phyloP scores from a whole-genome alignment of 345 rosid species.

The Ricinus communis region DNA sequence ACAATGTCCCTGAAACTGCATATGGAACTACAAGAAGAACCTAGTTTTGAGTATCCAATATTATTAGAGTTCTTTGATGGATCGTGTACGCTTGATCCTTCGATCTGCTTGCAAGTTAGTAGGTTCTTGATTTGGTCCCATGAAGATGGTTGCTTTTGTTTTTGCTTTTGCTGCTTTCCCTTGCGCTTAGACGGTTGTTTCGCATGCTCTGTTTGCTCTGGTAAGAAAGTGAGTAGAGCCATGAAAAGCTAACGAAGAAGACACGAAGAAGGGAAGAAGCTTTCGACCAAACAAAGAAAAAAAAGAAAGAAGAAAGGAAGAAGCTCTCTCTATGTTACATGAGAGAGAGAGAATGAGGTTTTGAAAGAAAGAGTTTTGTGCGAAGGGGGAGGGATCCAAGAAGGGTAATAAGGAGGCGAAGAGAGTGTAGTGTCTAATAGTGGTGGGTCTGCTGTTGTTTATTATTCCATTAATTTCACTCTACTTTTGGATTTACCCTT shows the following conservation, averaged over 20 bases:
- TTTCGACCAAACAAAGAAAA: slow-evolving; percentile 6
- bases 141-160: slow-evolving; percentile 65
- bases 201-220: slow-evolving; percentile 31
- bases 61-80: slow-evolving; percentile 49
- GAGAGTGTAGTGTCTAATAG: slow-evolving; percentile 18
- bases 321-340: slow-evolving; percentile 12
- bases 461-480: slow-evolving; percentile 16
- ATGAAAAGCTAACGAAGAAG: slow-evolving; percentile 29
- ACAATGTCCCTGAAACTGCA: slow-evolving; percentile 85
- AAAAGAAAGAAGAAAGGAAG: background rate
- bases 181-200: slow-evolving; percentile 33
- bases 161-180: slow-evolving; percentile 33
- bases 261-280: background rate
- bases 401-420: slow-evolving; percentile 37
- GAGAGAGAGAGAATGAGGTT: slow-evolving; percentile 9
- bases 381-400: slow-evolving; percentile 43
- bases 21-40: slow-evolving; percentile 88
- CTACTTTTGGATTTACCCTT: slow-evolving; percentile 12
- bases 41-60: slow-evolving; percentile 37
- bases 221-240: slow-evolving; percentile 67
- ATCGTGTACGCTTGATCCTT: slow-evolving; percentile 71
- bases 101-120: slow-evolving; percentile 82
- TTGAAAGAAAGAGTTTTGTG: slow-evolving; percentile 14
- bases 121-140: slow-evolving; percentile 98
- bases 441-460: slow-evolving; percentile 37